Percentiles rank a stretch among this genome's conserved stretches.
phyloP scores from a whole-genome alignment of 345 rosid species.

The thale cress (Arabidopsis thaliana) region TAIR10.1 NC_003076.8:22562501-22563000 shows the following conservation, averaged over 20 bases:
- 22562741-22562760: constrained; percentile 50
- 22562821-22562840: constrained; percentile 56
- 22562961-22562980: constrained; percentile 60
- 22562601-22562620: constrained; percentile 38
- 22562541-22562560: constrained; percentile 51
- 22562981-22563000: constrained; percentile 70
- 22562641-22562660: constrained; percentile 70
- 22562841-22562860: constrained; percentile 52
- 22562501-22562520: constrained; percentile 40
- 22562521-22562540: constrained; percentile 45
- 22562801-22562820: constrained; percentile 62
- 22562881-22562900: constrained; percentile 65
- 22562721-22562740: constrained; percentile 67
- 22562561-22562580: constrained; percentile 58
- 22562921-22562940: constrained; percentile 65
- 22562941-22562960: constrained; percentile 63
- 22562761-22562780: constrained; percentile 57
- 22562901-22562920: constrained; percentile 55
- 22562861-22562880: constrained; percentile 62
- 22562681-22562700: constrained; percentile 38
- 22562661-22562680: constrained; percentile 69
- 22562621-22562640: constrained; percentile 52
- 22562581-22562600: constrained; percentile 57
- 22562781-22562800: constrained; percentile 50
- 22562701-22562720: constrained; percentile 51